Conservation (phyloP, 768 basidiomycete species). For the Tricholoma terreum region DNA sequence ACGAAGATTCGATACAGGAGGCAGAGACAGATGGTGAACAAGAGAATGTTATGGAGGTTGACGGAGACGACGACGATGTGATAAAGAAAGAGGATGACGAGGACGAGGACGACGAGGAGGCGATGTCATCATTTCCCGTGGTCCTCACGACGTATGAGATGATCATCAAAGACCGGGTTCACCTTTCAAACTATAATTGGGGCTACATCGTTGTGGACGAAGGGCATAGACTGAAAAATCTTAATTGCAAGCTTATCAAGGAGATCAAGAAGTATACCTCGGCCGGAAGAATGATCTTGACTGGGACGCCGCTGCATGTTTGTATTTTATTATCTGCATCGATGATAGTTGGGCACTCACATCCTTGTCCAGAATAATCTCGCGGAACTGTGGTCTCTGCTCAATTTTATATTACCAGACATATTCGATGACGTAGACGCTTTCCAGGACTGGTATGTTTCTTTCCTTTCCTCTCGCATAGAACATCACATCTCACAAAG, state of each 20-base stretch:
- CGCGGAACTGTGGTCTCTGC: conserved; percentile 88
- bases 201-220: conserved; percentile 96
- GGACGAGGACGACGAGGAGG: conserved; percentile 14
- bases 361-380: conserved; percentile 85
- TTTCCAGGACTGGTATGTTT: conserved; percentile 80
- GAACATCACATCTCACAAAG: background rate
- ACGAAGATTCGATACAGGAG: conserved; percentile 13
- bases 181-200: conserved; percentile 65
- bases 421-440: conserved; percentile 87
- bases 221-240: conserved; percentile 93
- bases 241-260: conserved; percentile 84
- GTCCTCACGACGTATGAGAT: conserved; percentile 92
- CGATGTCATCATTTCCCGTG: conserved; percentile 56
- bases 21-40: conserved; percentile 15
- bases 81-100: conserved; percentile 14
- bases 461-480: no score
- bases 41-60: conserved; percentile 12
- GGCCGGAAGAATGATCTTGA: conserved; percentile 89
- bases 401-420: conserved; percentile 94
- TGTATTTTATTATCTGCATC: conserved; percentile 19
- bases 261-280: conserved; percentile 86
- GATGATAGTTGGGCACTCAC: background rate
- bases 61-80: conserved; percentile 7
- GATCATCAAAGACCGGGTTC: conserved; percentile 75
- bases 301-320: conserved; percentile 95